Conservation (phyloP, 192 early-diverging fungal genomes). For the Coemansia sp. region DNA sequence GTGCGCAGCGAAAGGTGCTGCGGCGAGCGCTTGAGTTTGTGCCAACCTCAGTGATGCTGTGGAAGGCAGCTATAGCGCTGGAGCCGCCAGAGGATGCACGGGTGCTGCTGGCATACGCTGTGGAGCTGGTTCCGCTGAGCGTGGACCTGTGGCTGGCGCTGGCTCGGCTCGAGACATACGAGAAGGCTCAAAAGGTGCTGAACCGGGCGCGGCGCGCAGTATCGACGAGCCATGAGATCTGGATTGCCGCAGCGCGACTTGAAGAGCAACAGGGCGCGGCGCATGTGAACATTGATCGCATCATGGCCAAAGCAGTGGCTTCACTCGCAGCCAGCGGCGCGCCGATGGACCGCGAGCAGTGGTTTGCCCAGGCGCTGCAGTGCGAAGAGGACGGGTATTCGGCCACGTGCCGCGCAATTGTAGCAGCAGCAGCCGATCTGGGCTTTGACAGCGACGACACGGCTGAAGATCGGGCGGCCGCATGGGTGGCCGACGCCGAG, state of each 20-base stretch:
- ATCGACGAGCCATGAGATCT: slow-evolving; percentile 91
- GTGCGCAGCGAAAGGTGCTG: slow-evolving; percentile 77
- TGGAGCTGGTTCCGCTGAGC: slow-evolving; percentile 87
- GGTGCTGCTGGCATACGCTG: slow-evolving; percentile 87
- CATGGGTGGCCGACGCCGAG: slow-evolving; percentile 92
- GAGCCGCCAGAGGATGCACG: slow-evolving; percentile 92
- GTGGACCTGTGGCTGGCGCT: slow-evolving; percentile 96
- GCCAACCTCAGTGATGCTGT: slow-evolving; percentile 86
- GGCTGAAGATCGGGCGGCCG: slow-evolving; percentile 71
- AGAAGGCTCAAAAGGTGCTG: slow-evolving; percentile 84
- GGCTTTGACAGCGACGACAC: slow-evolving; percentile 62
- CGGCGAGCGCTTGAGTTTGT: slow-evolving; percentile 91
- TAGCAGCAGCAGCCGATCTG: slow-evolving; percentile 73
- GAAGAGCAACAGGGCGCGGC: slow-evolving; percentile 72
- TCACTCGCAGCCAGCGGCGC: slow-evolving; percentile 55
- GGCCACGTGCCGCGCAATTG: slow-evolving; percentile 79
- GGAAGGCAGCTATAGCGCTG: slow-evolving; percentile 88
- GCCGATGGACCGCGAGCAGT: slow-evolving; percentile 77
- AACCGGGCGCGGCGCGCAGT: slow-evolving; percentile 84
- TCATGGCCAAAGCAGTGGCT: slow-evolving; percentile 73
- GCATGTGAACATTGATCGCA: slow-evolving; percentile 53
- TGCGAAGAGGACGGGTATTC: slow-evolving; percentile 79
- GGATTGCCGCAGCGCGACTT: slow-evolving; percentile 90
- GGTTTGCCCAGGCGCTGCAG: slow-evolving; percentile 84
- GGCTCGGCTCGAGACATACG: slow-evolving; percentile 86